Conservation (phyloP, 148 eudicot genomes). For the Fagopyrum homotropicum region DNA sequence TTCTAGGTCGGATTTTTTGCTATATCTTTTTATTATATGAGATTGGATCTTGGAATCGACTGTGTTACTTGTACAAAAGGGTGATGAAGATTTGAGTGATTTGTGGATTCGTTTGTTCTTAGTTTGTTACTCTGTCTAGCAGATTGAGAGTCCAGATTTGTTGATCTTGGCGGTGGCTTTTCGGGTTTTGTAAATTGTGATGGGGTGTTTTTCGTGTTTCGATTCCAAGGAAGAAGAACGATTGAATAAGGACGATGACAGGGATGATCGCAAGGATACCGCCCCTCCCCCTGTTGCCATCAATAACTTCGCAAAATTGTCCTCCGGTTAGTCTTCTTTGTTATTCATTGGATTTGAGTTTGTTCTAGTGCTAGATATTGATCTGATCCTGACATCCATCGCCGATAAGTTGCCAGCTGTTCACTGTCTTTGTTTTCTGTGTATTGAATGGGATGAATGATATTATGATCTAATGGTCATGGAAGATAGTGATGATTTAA, state of each 20-base stretch:
- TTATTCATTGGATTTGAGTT: neutral
- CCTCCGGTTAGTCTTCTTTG: constrained; percentile 52
- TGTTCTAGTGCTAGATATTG: constrained; percentile 14
- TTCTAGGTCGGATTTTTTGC: neutral
- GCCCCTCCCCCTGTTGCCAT: constrained; percentile 27
- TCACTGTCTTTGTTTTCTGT: neutral
- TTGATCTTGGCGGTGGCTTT: neutral
- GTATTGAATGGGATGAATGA: neutral
- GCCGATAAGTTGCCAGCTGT: neutral
- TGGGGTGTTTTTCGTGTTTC: constrained; percentile 94
- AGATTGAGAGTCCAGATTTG: neutral
- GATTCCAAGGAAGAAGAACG: constrained; percentile 76
- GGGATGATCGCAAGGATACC: constrained; percentile 39
- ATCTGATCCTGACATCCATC: constrained; percentile 24
- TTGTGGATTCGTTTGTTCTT: neutral
- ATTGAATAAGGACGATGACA: constrained; percentile 37
- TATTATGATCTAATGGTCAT: neutral
- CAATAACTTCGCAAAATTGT: constrained; percentile 63
- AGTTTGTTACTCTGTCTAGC: neutral
- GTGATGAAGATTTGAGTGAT: neutral
- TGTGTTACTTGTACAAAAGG: neutral
- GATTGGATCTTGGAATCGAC: neutral
- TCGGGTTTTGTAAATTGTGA: neutral
- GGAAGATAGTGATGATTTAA: neutral
- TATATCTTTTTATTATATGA: neutral